phyloP scores from a whole-genome alignment of 108 stramenopile genomes.

The Pseudonitzschia pungens region DNA sequence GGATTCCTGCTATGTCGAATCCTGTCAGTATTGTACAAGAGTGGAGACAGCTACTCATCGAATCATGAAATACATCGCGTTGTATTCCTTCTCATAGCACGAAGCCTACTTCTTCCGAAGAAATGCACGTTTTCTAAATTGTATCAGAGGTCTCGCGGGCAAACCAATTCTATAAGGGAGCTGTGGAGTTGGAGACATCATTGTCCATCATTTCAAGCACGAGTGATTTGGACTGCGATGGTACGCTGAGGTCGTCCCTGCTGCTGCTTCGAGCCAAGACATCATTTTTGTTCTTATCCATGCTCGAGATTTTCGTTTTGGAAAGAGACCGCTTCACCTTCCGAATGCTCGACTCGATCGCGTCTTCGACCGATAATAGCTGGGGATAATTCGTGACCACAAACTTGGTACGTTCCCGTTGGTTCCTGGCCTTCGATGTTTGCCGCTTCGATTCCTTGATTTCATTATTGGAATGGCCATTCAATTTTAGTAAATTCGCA shows the following conservation, averaged over 20 bases:
- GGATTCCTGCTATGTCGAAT: no score
- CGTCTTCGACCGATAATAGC: conserved; percentile 21
- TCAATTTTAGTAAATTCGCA: neutral
- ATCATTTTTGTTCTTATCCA: neutral
- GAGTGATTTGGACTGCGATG: neutral
- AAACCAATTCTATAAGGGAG: neutral
- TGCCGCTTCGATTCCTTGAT: conserved; percentile 16
- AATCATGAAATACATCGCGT: no score
- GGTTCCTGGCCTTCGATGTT: conserved; percentile 12
- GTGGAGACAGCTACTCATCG: no score
- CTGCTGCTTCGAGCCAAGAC: neutral
- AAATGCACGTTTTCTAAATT: no score
- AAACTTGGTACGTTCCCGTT: conserved; percentile 25
- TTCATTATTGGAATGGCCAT: conserved; percentile 22
- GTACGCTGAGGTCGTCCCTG: neutral
- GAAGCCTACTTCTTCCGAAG: no score
- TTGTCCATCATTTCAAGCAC: neutral
- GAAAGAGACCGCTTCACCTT: conserved; percentile 30
- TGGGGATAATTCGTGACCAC: neutral
- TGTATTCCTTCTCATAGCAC: no score
- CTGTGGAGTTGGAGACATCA: neutral
- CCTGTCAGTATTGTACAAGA: no score
- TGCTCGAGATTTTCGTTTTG: neutral
- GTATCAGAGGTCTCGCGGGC: no score
- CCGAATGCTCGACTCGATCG: conserved; percentile 20